Conservation (phyloP, 1,284 basidiomycete genomes). For the Cryptococcus sp. region DNA sequence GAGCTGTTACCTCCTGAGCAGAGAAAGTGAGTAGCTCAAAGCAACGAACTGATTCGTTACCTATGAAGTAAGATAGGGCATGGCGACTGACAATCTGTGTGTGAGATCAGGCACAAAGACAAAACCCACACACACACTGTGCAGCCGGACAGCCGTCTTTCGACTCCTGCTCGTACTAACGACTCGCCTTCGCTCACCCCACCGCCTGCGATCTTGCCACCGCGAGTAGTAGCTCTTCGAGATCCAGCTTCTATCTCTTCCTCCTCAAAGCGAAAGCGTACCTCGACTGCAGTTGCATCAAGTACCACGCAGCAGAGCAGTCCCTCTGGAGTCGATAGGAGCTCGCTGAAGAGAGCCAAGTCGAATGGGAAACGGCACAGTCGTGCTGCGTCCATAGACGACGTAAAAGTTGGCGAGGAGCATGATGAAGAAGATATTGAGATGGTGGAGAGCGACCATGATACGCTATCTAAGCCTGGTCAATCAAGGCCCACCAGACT, state of each 20-base stretch:
- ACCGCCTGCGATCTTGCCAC: conserved; percentile 24
- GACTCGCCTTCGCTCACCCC: conserved; percentile 25
- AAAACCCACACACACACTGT: conserved; percentile 1
- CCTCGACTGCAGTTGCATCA: not conserved
- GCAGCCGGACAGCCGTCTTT: conserved; percentile 5
- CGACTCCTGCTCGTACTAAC: conserved; percentile 19
- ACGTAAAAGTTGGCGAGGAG: too few relatives aligned
- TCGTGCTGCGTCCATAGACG: not conserved
- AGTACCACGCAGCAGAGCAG: not conserved
- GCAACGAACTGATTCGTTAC: conserved; percentile 36
- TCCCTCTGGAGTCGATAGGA: not conserved
- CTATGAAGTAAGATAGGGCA: conserved; percentile 24
- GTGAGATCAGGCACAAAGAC: not conserved
- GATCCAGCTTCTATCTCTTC: conserved; percentile 13
- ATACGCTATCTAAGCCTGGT: too few relatives aligned
- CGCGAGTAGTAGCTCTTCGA: conserved; percentile 34
- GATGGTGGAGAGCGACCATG: too few relatives aligned
- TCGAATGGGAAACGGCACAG: not conserved
- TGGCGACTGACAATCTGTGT: not conserved
- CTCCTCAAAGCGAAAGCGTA: conserved; percentile 10
- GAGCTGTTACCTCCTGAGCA: conserved; percentile 36
- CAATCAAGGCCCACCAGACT: too few relatives aligned
- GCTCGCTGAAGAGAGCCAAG: not conserved
- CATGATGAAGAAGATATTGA: too few relatives aligned
- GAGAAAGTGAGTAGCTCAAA: conserved; percentile 28